Conservation (phyloP, 2,329 filamentous ascomycete genomes). For the Fusarium staphyleae region DNA sequence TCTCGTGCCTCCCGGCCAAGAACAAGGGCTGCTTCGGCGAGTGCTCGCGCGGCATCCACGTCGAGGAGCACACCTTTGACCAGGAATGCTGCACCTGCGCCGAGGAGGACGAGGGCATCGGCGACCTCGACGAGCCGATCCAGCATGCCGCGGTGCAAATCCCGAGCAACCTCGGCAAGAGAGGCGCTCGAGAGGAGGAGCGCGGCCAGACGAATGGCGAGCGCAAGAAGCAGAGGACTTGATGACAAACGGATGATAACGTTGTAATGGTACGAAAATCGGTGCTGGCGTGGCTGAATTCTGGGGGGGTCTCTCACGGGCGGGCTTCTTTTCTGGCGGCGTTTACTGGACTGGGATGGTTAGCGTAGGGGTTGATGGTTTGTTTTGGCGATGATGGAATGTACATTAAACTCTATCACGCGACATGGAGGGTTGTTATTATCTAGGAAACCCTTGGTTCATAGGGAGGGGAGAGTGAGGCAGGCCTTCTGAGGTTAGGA, state of each 20-base stretch:
- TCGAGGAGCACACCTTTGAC: slow-evolving; percentile 55
- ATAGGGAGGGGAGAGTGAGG: background rate
- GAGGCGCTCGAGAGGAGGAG: slow-evolving; percentile 30
- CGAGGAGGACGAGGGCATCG: slow-evolving; percentile 53
- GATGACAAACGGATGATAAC: background rate
- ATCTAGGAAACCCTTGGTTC: no score
- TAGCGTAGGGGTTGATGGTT: slow-evolving; percentile 2
- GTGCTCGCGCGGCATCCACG: slow-evolving; percentile 50
- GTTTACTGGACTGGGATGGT: slow-evolving; percentile 9
- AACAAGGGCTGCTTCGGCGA: slow-evolving; percentile 55
- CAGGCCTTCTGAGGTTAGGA: background rate
- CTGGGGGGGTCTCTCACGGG: slow-evolving; percentile 1
- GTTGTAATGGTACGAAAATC: no score
- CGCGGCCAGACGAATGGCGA: slow-evolving; percentile 27
- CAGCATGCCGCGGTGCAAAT: slow-evolving; percentile 6
- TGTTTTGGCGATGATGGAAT: background rate
- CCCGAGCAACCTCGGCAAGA: slow-evolving; percentile 26
- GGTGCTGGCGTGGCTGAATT: no score
- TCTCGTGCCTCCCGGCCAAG: slow-evolving; percentile 58
- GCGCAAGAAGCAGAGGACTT: slow-evolving; percentile 45
- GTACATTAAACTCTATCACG: slow-evolving; percentile 4
- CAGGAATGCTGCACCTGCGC: slow-evolving; percentile 56
- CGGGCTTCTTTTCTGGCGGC: slow-evolving; percentile 20
- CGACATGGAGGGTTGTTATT: no score
- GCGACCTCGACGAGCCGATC: slow-evolving; percentile 47